Evolutionary conservation across 1,284 basidiomycete species (phyloP).

Genomic region (Tremellales sp.): DNA sequence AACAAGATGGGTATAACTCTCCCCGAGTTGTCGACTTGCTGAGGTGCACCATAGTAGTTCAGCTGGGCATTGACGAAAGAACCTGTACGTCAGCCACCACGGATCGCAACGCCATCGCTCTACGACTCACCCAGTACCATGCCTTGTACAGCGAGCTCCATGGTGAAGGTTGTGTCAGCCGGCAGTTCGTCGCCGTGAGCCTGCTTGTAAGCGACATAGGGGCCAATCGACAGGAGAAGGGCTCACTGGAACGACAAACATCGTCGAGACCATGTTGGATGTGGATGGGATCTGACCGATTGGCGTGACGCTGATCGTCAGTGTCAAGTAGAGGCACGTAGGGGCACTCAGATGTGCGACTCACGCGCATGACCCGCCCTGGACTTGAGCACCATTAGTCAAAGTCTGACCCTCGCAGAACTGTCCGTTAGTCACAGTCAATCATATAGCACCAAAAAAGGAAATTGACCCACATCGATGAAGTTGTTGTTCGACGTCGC

Average conservation of each 20-base stretch:
- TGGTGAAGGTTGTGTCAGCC: conserved; percentile 58
- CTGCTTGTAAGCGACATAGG: conserved; percentile 50
- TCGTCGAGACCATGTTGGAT: conserved; percentile 44
- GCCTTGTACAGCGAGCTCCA: conserved; percentile 57
- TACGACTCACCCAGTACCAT: conserved; percentile 57
- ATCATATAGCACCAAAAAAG: conserved; percentile 6
- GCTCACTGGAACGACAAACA: conserved; percentile 42
- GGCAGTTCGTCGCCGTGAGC: conserved; percentile 53
- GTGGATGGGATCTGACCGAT: conserved; percentile 54
- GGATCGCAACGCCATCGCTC: too few species aligned
- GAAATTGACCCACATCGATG: conserved; percentile 29
- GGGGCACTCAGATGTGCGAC: not conserved
- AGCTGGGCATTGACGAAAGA: conserved; percentile 48
- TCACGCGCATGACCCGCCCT: conserved; percentile 44
- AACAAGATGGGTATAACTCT: conserved; percentile 8
- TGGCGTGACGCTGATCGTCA: conserved; percentile 15
- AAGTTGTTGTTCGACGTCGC: conserved; percentile 43
- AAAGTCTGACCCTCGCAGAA: conserved; percentile 36
- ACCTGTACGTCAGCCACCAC: conserved; percentile 46
- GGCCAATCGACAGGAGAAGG: not conserved
- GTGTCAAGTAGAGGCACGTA: not conserved
- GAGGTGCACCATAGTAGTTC: conserved; percentile 65
- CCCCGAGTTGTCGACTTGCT: conserved; percentile 57
- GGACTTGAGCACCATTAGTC: conserved; percentile 45
- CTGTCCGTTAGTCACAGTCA: conserved; percentile 13